Evolutionary conservation across 1,284 basidiomycete species (phyloP).

Genomic region (Ustilago shanxiensis): DNA sequence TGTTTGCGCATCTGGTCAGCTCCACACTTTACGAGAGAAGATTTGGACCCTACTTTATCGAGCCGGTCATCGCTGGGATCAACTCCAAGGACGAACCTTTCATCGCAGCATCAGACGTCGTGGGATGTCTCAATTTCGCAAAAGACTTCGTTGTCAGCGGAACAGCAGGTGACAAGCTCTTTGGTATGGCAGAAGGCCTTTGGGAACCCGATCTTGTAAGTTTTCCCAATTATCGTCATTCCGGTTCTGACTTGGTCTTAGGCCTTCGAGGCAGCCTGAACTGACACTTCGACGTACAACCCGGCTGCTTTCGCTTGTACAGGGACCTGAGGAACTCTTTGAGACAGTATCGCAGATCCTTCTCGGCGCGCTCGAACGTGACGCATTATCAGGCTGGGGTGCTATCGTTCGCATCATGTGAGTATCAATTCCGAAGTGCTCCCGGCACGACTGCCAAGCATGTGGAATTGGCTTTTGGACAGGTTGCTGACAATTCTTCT

Average conservation of each 20-base stretch:
- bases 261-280: no score
- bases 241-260: background rate
- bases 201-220: conserved; percentile 93
- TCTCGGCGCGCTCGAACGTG: conserved; percentile 93
- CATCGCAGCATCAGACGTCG: conserved; percentile 95
- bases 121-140: conserved; percentile 93
- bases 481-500: background rate
- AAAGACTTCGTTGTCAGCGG: conserved; percentile 98
- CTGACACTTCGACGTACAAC: conserved; percentile 1
- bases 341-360: conserved; percentile 98
- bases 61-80: conserved; percentile 93
- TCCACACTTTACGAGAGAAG: conserved; percentile 95
- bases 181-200: conserved; percentile 95
- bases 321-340: conserved; percentile 94
- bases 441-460: background rate
- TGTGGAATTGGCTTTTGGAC: background rate
- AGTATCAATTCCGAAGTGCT: conserved; percentile 71
- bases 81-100: conserved; percentile 87
- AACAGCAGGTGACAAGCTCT: conserved; percentile 90
- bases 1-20: conserved; percentile 94
- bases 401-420: conserved; percentile 95
- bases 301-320: background rate
- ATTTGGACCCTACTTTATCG: conserved; percentile 96
- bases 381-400: conserved; percentile 97
- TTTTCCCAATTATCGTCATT: conserved; percentile 9